These are phyloP conservation scores for Yarrowia deformans DNA, from an alignment of 805 yeast genomes.

Conservation along the genomic window DNA sequence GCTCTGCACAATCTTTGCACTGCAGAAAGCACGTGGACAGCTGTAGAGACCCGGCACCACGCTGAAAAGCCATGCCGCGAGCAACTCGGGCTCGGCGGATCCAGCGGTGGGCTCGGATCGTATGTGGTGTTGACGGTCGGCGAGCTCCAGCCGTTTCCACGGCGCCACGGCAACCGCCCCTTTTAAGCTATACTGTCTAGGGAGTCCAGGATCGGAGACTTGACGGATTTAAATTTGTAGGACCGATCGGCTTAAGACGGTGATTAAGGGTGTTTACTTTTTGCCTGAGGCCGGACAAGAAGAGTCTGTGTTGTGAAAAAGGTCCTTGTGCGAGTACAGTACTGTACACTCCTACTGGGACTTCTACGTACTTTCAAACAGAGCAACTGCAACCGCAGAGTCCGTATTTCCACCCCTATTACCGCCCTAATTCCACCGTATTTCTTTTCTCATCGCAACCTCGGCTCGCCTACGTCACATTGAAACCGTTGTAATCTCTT, in stretches of 20 bases:
- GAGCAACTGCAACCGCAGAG: too few relatives aligned
- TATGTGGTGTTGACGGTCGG: not conserved
- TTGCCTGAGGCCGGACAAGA: too few relatives aligned
- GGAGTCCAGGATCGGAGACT: not conserved
- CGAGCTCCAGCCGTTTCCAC: not conserved
- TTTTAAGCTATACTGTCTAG: too few relatives aligned
- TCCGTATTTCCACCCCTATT: too few relatives aligned
- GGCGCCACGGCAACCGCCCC: too few relatives aligned
- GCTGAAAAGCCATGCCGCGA: not conserved
- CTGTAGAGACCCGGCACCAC: not conserved
- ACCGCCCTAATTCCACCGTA: too few relatives aligned
- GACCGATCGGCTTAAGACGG: too few relatives aligned
- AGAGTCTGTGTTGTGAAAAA: not conserved
- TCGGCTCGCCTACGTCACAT: not conserved
- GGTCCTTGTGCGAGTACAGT: too few relatives aligned
- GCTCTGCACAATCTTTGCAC: not conserved
- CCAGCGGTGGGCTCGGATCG: constrained; percentile 1
- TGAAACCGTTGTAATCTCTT: not conserved
- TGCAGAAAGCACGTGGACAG: not conserved
- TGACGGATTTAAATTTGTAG: not conserved
- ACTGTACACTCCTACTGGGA: too few relatives aligned
- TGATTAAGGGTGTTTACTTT: too few relatives aligned
- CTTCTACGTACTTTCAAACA: too few relatives aligned
- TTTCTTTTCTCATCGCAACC: not conserved
- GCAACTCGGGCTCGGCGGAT: not conserved